Conservation (phyloP, 192 early-diverging fungal species). For the Rhizoclosmatium sp. region DNA sequence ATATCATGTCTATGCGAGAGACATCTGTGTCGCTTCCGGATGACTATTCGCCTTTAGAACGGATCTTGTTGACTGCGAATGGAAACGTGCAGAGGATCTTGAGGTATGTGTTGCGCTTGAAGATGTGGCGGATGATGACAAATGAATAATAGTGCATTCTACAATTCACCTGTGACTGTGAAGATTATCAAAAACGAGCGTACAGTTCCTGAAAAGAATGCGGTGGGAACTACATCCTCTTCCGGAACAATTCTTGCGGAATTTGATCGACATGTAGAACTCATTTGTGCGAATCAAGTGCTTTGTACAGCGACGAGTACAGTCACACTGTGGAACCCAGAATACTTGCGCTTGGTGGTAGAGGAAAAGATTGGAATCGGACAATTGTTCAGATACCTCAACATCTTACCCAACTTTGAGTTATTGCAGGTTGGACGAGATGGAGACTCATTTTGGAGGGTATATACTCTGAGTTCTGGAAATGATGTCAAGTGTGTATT, state of each 20-base stretch:
- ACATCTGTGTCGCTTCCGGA: constrained; percentile 39
- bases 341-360: constrained; percentile 44
- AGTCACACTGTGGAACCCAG: constrained; percentile 44
- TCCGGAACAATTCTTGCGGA: constrained; percentile 15
- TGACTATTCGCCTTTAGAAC: constrained; percentile 55
- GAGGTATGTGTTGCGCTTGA: constrained; percentile 30
- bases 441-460: constrained; percentile 40
- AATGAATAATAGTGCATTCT: constrained; percentile 48
- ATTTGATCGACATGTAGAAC: constrained; percentile 52
- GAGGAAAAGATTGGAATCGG: constrained; percentile 59
- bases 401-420: constrained; percentile 57
- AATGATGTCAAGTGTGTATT: constrained; percentile 43
- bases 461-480: constrained; percentile 36
- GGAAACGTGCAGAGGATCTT: constrained; percentile 64
- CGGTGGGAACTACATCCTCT: not conserved
- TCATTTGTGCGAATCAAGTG: constrained; percentile 40
- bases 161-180: constrained; percentile 57
- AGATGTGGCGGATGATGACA: not conserved
- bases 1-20: constrained; percentile 60
- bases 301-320: constrained; percentile 51
- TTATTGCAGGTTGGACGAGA: constrained; percentile 41
- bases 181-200: constrained; percentile 53
- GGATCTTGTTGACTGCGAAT: constrained; percentile 61
- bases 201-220: not conserved
- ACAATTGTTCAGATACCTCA: constrained; percentile 60